These are phyloP conservation scores for Candida manassasensis DNA, from an alignment of 805 yeast species.

Conservation along the genomic window DNA sequence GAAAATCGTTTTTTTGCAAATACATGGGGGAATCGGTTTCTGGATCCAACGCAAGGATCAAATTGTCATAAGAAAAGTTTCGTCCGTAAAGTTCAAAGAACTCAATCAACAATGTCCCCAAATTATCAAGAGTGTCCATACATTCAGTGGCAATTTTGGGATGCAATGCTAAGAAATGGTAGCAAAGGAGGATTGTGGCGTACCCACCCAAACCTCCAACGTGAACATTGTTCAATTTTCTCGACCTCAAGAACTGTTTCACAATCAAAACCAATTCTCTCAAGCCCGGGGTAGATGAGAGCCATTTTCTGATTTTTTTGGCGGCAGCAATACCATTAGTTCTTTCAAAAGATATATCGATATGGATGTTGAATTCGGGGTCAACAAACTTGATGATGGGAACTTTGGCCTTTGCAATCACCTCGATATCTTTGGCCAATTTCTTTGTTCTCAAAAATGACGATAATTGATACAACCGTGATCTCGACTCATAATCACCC, in stretches of 20 bases:
- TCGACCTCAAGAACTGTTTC: constrained; percentile 76
- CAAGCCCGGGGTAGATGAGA: constrained; percentile 66
- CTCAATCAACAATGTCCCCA: constrained; percentile 84
- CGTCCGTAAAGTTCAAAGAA: constrained; percentile 90
- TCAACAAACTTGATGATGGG: constrained; percentile 93
- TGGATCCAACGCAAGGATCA: constrained; percentile 60
- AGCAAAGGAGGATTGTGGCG: constrained; percentile 82
- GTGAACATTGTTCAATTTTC: constrained; percentile 80
- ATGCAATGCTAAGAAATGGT: constrained; percentile 72
- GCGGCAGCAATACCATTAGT: constrained; percentile 82
- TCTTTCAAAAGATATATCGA: constrained; percentile 88
- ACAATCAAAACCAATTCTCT: constrained; percentile 77
- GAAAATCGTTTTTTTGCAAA: constrained; percentile 51
- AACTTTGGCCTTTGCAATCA: constrained; percentile 84
- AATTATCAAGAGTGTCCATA: constrained; percentile 64
- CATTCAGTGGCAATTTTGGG: constrained; percentile 68
- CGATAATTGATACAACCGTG: constrained; percentile 67
- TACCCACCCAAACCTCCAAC: constrained; percentile 95
- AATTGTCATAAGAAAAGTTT: constrained; percentile 78
- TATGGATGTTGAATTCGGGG: constrained; percentile 60
- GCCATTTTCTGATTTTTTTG: constrained; percentile 69
- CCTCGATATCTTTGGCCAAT: constrained; percentile 71
- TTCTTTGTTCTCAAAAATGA: constrained; percentile 57
- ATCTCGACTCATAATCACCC: constrained; percentile 57
- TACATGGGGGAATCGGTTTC: constrained; percentile 55